Conservation (phyloP, 306 rosid species). For the Purshia tridentata region DNA sequence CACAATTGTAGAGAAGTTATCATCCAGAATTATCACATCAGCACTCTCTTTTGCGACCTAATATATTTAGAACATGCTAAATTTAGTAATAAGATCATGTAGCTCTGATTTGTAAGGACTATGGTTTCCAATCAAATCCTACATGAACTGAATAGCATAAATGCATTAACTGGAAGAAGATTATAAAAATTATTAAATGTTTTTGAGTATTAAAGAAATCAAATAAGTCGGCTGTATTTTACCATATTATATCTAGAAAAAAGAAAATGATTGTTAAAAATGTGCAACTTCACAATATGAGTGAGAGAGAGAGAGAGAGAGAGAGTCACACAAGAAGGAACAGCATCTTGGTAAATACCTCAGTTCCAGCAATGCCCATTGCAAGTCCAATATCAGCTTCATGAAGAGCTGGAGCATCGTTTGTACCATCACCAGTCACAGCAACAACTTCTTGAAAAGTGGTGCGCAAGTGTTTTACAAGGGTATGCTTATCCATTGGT, state of each 20-base stretch:
- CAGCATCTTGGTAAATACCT: slow-evolving; percentile 45
- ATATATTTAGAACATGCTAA: slow-evolving; percentile 26
- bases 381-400: slow-evolving; percentile 99
- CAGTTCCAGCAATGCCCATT: slow-evolving; percentile 99
- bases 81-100: slow-evolving; percentile 5
- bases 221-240: neutral
- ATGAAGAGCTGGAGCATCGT: slow-evolving; percentile 98
- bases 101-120: neutral
- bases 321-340: neutral
- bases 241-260: neutral
- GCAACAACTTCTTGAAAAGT: slow-evolving; percentile 93
- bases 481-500: slow-evolving; percentile 93
- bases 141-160: neutral
- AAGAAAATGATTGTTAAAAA: neutral
- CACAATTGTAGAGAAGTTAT: slow-evolving; percentile 92
- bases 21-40: slow-evolving; percentile 90
- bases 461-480: slow-evolving; percentile 78
- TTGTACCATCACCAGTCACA: slow-evolving; percentile 98
- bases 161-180: neutral
- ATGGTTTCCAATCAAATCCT: neutral
- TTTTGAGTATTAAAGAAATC: neutral
- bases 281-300: neutral
- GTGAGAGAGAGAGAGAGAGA: neutral
- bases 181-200: neutral
- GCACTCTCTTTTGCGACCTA: slow-evolving; percentile 99